Evolutionary conservation across 768 basidiomycete species (phyloP), one percentile per base, ranked within the genome.

Genomic region (Boletus insuetus): DNA sequence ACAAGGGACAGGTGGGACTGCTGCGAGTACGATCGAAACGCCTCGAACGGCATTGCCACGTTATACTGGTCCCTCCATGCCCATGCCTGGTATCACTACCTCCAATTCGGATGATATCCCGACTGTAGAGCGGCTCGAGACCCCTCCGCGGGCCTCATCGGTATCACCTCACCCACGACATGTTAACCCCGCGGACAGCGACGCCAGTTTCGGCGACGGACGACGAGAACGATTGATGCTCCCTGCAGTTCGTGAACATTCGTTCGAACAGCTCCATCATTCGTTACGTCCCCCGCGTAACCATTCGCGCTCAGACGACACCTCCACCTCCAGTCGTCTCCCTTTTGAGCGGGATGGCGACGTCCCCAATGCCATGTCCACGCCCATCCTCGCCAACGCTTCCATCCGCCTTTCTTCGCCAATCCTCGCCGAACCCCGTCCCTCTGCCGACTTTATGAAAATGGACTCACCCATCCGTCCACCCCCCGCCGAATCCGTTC

Each of bases 381-480:
- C 67, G 16, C 67, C 67, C 11, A 63, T 67, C 52, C 68, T 69
- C 11, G 58, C 59, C 3, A 59, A 66, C 4, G 56, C 64, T 24
- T 63, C 61, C 37, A 63, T 69, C 24, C 61, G 60, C 8, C 43
- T 66, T 10, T 66, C 66, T 11, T 75, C 72, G n/a, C 78, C 77
- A 0, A 56, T 76, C 31, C 67, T 74, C 38, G 73, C 74, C 6
- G 73, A 78, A 39, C 78, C 76, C 5, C 71, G 69, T 17, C 76
- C 70, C 13, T 76, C 73, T 4, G 68, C 78, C 0, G 79, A 80
- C 55, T 81, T 80, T 58, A 77, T 73, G 26, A 79, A 79, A 57
- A 80, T 82, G 79, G 71, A 74, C 7, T 70, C 75, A 2, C 73
- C 73, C 3, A 68, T 76, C n/a, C 75, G 75, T 8, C 72, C 74